Evolutionary conservation across 2,329 filamentous ascomycete species (phyloP), one percentile per base, ranked within the genome.

Genomic region (Herpotrichia juniperi): DNA sequence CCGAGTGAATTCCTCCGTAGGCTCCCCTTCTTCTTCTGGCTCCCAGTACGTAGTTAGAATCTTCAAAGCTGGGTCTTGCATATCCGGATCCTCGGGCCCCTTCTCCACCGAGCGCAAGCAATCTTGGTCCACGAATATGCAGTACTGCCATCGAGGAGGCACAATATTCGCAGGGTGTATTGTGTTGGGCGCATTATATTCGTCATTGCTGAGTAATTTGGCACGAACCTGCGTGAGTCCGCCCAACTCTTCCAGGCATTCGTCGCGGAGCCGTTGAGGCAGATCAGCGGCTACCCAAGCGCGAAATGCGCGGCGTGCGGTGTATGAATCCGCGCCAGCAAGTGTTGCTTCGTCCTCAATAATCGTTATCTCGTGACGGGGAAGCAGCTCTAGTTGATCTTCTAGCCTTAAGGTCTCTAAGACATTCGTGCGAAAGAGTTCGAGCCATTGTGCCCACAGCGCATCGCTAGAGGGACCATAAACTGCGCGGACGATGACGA

Each of bases 201-300:
- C 26, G 30, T 46, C 46, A 43, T 54, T 50, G 52, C 53, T 53
- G 40, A 31, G 42, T 24, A 58, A 32, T 25, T 52, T 56, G 30
- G 12, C 30, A 17, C 44, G 46, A 42, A 53, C 32, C 17, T 53
- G 37, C 16, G 37, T 37, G 7, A 34, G 17, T 30, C n/a, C n/a
- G n/a, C n/a, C 46, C 34, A 46, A 26, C 58, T 55, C 32, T 30
- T 49, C 22, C 30, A 17, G 34, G 54, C 55, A 8, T n/a, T 37
- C 28, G 22, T 56, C 11, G 19, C 24, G 37, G 16, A 61, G 50
- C 19, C 56, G 56, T 31, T 45, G 49, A n/a, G 58, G 46, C 25
- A 61, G 46, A 43, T 61, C 56, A 46, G 37, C 44, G 22, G 54
- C 54, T 32, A 54, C 52, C 57, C 59, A 62, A 17, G 52, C 52